A percentile compares a stretch with the other conserved stretches of the same genome.
Conservation (phyloP, 2,329 filamentous ascomycete species). For the Diaporthe sp. region DNA sequence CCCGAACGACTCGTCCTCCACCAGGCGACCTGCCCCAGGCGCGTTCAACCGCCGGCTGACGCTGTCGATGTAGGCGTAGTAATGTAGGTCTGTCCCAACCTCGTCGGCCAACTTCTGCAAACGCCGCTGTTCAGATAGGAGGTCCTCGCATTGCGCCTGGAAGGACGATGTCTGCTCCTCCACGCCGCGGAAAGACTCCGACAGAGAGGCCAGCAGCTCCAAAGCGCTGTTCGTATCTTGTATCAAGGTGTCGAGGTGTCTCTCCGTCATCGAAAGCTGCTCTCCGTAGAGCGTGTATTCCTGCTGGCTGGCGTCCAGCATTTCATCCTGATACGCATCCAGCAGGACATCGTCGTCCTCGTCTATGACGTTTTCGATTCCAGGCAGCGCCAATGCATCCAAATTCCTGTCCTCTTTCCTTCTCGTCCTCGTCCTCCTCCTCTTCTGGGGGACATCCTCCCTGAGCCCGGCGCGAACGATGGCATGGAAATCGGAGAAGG, state of each 20-base stretch:
- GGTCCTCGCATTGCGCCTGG: conserved; percentile 89
- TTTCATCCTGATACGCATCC: conserved; percentile 74
- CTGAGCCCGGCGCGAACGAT: conserved; percentile 68
- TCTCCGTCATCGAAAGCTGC: conserved; percentile 84
- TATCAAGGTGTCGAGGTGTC: conserved; percentile 85
- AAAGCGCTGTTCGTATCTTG: conserved; percentile 81
- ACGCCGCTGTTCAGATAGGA: conserved; percentile 85
- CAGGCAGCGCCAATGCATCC: conserved; percentile 64
- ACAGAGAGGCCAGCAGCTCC: conserved; percentile 81
- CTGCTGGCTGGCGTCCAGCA: conserved; percentile 86
- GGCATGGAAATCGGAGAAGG: conserved; percentile 83
- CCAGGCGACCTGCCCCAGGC: conserved; percentile 87
- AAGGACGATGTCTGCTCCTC: conserved; percentile 94
- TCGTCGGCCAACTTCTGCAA: conserved; percentile 85
- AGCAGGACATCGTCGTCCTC: conserved; percentile 52
- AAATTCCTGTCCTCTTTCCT: conserved; percentile 58
- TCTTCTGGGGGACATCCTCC: conserved; percentile 62
- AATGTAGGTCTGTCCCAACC: conserved; percentile 90
- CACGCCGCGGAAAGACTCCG: conserved; percentile 88
- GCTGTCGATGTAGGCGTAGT: conserved; percentile 93
- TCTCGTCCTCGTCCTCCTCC: conserved; percentile 57
- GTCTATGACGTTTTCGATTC: conserved; percentile 46
- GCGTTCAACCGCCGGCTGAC: conserved; percentile 93
- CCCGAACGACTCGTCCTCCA: conserved; percentile 86
- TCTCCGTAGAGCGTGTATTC: conserved; percentile 88